Evolutionary conservation across 192 early-diverging fungal species (phyloP).

Genomic region (Coemansia sp.): DNA sequence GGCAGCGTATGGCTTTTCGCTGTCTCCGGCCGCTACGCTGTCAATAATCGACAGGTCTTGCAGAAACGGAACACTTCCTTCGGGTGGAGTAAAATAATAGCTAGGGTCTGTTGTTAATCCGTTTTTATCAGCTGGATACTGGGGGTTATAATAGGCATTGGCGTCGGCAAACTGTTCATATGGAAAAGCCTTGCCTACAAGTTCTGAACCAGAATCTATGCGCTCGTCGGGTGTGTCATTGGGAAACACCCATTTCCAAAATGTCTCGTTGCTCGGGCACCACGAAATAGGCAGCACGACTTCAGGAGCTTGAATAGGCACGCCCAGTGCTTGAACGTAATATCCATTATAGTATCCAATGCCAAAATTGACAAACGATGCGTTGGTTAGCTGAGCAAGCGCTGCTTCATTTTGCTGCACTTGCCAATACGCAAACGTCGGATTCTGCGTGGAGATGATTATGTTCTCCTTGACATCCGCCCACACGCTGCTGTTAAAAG

Average conservation of each 20-base stretch:
- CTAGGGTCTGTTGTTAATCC: slow-evolving; percentile 18
- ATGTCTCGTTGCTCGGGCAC: slow-evolving; percentile 48
- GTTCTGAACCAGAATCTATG: not conserved
- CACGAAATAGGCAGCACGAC: slow-evolving; percentile 13
- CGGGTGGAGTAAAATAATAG: slow-evolving; percentile 36
- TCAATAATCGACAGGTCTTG: slow-evolving; percentile 13
- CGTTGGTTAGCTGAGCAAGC: slow-evolving; percentile 8
- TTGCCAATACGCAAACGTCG: slow-evolving; percentile 45
- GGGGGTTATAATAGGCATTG: not conserved
- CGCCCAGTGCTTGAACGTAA: slow-evolving; percentile 45
- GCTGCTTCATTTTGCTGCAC: slow-evolving; percentile 12
- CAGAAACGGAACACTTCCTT: slow-evolving; percentile 35
- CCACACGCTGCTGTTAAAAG: slow-evolving; percentile 32
- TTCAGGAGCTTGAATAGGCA: slow-evolving; percentile 9
- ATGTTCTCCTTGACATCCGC: slow-evolving; percentile 32
- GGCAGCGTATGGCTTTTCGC: slow-evolving; percentile 26
- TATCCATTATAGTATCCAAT: slow-evolving; percentile 26
- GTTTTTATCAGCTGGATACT: slow-evolving; percentile 11
- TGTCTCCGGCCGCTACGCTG: slow-evolving; percentile 19
- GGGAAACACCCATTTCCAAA: slow-evolving; percentile 46
- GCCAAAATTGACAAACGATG: slow-evolving; percentile 24
- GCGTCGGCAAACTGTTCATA: slow-evolving; percentile 13
- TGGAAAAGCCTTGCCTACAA: slow-evolving; percentile 21
- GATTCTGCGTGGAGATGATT: slow-evolving; percentile 22
- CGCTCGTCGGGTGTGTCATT: slow-evolving; percentile 4